Conservation (phyloP, 2,329 filamentous ascomycete genomes). For the Cladosporium sp. region DNA sequence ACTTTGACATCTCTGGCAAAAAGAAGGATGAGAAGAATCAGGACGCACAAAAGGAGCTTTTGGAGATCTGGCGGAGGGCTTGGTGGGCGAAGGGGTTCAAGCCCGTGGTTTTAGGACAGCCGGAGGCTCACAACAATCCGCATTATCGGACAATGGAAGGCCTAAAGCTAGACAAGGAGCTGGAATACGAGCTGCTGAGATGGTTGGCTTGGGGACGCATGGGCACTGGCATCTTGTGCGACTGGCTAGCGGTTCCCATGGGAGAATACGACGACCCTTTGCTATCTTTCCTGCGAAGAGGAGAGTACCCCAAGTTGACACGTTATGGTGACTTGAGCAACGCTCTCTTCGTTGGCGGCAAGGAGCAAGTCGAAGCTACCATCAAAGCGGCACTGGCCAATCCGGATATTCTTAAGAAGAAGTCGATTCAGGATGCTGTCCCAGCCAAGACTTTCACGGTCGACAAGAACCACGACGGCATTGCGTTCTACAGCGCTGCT, state of each 20-base stretch:
- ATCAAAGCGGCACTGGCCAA: constrained; percentile 44
- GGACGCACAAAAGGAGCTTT: constrained; percentile 73
- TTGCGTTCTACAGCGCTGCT: constrained; percentile 75
- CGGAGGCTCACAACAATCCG: constrained; percentile 81
- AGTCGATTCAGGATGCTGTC: constrained; percentile 64
- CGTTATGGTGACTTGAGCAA: constrained; percentile 71
- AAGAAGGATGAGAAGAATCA: constrained; percentile 62
- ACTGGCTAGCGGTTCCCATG: constrained; percentile 85
- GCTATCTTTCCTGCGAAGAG: constrained; percentile 70
- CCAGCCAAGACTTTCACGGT: constrained; percentile 61
- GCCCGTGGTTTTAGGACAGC: constrained; percentile 75
- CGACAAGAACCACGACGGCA: constrained; percentile 63
- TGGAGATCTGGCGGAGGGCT: constrained; percentile 85
- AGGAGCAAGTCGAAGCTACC: constrained; percentile 47
- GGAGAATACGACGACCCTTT: constrained; percentile 70
- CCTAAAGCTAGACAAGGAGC: constrained; percentile 58
- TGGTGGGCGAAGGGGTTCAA: constrained; percentile 96
- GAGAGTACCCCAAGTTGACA: constrained; percentile 71
- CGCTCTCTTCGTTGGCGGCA: constrained; percentile 72
- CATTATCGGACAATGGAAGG: constrained; percentile 70
- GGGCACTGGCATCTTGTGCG: constrained; percentile 77
- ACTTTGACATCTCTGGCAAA: constrained; percentile 71
- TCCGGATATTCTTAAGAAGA: constrained; percentile 60
- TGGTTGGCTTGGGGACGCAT: constrained; percentile 95
- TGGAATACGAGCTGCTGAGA: constrained; percentile 72